Base-by-base conservation (phyloP, 192 early-diverging fungal species). In the Coemansia sp. region DNA sequence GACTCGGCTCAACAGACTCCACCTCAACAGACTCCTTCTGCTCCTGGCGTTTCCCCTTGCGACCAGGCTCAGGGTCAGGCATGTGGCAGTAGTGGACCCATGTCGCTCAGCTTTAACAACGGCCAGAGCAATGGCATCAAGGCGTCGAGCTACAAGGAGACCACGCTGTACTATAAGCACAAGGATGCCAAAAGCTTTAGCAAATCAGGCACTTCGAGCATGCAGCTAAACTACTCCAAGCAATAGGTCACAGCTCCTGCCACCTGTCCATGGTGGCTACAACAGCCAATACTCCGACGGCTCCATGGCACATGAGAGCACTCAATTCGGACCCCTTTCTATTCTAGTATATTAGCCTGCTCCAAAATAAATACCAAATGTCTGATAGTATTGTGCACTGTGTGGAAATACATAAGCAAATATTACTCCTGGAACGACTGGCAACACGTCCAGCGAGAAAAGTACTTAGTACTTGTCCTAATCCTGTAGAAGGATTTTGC, bases 161-260 rank as follows among this genome's bases (percentile, higher is more conserved):
- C 28, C 17, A 74, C 68, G 5, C 17, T 81, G 17, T 82, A 82
- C 44, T 43, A 70, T 14, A 72, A 76, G 65, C 57, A 63, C 46
- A 82, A 82, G 74, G 62, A 63, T 17, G 74, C 46, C 62, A 62
- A 63, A 37, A 23, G 61, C 3, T 43, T 19, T 21, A 74, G 37
- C 58, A 49, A 62, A 8, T 65, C 68, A 42, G 47, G 59, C 53
- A 71, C 53, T 39, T 70, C 70, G 35, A 81, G 58, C 65, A 70
- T 66, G 10, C 42, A 61, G 23, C 64, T 75, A 30, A 73, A 63
- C 26, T 70, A 70, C 53, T 40, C 57, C 32, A 33, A n/a, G 32
- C 33, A 57, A 35, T 23, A 33, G 14, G 40, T 13, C 0, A 23
- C 11, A 42, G 40, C 10, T 42, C 40, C 40, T 42, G 40, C 40